Evolutionary conservation across 495 filamentous ascomycete genomes (phyloP).

Genomic region (Thermothielavioides terrestris): DNA sequence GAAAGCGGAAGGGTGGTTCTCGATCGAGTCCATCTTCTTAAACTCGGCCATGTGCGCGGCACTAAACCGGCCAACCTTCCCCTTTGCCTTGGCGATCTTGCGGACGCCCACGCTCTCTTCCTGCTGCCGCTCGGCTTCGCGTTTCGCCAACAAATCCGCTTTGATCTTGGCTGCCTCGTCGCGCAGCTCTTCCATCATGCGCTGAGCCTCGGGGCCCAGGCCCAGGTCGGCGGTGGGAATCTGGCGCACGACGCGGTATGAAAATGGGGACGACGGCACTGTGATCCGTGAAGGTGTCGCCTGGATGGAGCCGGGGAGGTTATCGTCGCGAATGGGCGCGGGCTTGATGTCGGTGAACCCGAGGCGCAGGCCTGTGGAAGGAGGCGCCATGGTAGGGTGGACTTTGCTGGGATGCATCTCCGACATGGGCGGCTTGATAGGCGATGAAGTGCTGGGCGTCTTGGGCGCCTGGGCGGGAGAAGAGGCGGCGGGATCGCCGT

Average conservation of each 20-base stretch:
- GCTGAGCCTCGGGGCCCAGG: slow-evolving; percentile 66
- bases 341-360: slow-evolving; percentile 57
- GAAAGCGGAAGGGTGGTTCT: slow-evolving; percentile 70
- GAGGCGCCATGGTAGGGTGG: slow-evolving; percentile 59
- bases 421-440: slow-evolving; percentile 48
- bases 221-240: slow-evolving; percentile 33
- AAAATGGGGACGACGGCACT: slow-evolving; percentile 54
- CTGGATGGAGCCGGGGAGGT: slow-evolving; percentile 21
- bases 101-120: slow-evolving; percentile 41
- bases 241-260: slow-evolving; percentile 58
- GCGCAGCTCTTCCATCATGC: slow-evolving; percentile 68
- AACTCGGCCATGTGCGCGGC: slow-evolving; percentile 78
- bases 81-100: slow-evolving; percentile 69
- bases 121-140: slow-evolving; percentile 36
- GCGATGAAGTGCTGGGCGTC: slow-evolving; percentile 34
- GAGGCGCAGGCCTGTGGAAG: slow-evolving; percentile 56
- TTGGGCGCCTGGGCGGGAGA: slow-evolving; percentile 37
- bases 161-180: slow-evolving; percentile 61
- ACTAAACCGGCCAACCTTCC: slow-evolving; percentile 68
- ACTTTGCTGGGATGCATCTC: slow-evolving; percentile 76
- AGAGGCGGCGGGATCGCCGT: slow-evolving; percentile 26
- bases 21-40: slow-evolving; percentile 95
- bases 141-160: slow-evolving; percentile 50
- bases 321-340: slow-evolving; percentile 25
- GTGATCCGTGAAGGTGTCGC: slow-evolving; percentile 43